These are phyloP conservation scores for Cutaneotrichosporon cutaneum DNA, from an alignment of 1,284 basidiomycete genomes.

Conservation along the genomic window DNA sequence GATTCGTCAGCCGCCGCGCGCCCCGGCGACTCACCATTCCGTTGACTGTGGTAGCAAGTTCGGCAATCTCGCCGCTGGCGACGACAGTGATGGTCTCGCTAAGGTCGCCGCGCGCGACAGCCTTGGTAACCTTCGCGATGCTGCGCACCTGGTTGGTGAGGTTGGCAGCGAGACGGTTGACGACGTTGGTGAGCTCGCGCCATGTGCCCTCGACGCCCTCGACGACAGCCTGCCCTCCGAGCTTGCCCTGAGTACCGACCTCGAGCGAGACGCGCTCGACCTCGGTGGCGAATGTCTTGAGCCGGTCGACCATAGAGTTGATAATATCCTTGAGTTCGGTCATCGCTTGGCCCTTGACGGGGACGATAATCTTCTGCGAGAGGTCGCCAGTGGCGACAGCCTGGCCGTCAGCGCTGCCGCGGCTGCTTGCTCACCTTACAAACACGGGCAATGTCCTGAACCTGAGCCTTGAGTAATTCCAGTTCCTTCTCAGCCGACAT, in stretches of 20 bases:
- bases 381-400: constrained; percentile 93
- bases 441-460: constrained; percentile 85
- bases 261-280: constrained; percentile 66
- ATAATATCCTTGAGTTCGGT: constrained; percentile 97
- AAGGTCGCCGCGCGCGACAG: constrained; percentile 92
- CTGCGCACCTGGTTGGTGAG: constrained; percentile 91
- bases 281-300: constrained; percentile 57
- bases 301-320: constrained; percentile 81
- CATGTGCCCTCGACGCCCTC: constrained; percentile 92
- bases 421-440: constrained; percentile 62
- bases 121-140: constrained; percentile 96
- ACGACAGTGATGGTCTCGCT: constrained; percentile 96
- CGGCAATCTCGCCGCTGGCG: constrained; percentile 92
- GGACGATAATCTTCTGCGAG: constrained; percentile 93
- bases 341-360: constrained; percentile 95
- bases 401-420: constrained; percentile 28
- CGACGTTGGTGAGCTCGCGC: constrained; percentile 83
- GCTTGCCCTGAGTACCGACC: constrained; percentile 90
- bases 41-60: constrained; percentile 97
- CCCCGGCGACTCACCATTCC: constrained; percentile 66
- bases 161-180: constrained; percentile 91
- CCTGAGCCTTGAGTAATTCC: constrained; percentile 77
- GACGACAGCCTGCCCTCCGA: constrained; percentile 89
- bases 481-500: constrained; percentile 65
- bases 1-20: neutral